Base-by-base conservation (phyloP, 1,284 basidiomycete genomes). In the Gastroboletus turbinatus region DNA sequence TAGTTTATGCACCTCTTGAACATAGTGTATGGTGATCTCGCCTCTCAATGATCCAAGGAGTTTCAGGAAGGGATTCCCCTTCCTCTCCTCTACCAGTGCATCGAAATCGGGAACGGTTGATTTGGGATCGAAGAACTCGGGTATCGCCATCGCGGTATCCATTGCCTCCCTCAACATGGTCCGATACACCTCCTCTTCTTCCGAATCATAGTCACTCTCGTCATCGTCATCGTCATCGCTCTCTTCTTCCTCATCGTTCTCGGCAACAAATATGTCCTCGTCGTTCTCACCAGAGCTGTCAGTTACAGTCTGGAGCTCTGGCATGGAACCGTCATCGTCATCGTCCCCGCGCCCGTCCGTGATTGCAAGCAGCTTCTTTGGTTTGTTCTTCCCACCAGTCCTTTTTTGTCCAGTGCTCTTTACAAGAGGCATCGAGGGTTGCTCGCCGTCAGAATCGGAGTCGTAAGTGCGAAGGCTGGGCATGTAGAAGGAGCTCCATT, bases 11-110 rank as follows among this genome's bases (percentile, higher is more conserved):
- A 25, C 50, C 33, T 16, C 36, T 13, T 32, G 43, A 29, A 54
- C 11, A 25, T 7, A 23, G 16, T 14, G 21, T 13, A 27, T 42
- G 47, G 19, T 30, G 44, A 40, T 64, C 70, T 39, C 61, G 85
- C 88, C 90, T 81, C 85, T 78, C 53, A 92, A 67, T 16, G 84
- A 84, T 21, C 84, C 84, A 58, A 92, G 73, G 35, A 90, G 67
- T 68, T 85, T 89, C 65, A 90, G 68, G 68, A 92, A 89, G 0
- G 88, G 86, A 63, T 91, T 92, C 16, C 76, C 80, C 67, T 84
- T 85, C 52, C 78, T 75, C 52, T 83, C 82, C 50, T 83, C 79
- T 16, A 74, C 68, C 13, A 77, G 60, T 3, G 77, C 70, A 38
- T 80, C 75, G 38, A 75, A 73, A 32, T 75, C 78, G 9, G 75